These are phyloP conservation scores for Beauveria varroae DNA, from an alignment of 2,329 filamentous ascomycete species.

Conservation along the genomic window DNA sequence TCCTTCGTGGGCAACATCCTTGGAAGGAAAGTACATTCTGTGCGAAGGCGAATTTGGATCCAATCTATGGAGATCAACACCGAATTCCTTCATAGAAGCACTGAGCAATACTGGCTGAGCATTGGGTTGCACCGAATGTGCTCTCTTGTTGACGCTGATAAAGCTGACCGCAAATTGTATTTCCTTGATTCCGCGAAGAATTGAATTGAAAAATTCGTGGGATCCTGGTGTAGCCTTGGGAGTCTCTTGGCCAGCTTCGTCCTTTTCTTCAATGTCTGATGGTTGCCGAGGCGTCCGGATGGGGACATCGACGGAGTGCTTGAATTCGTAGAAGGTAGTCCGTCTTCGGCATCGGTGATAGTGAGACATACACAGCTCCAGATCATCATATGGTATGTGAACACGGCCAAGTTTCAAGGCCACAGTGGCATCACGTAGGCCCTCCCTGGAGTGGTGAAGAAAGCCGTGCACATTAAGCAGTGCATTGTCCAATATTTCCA, in stretches of 20 bases:
- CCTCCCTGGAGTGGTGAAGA: constrained; percentile 76
- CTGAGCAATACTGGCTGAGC: constrained; percentile 73
- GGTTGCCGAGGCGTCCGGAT: constrained; percentile 62
- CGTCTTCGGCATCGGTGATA: constrained; percentile 40
- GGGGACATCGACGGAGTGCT: constrained; percentile 52
- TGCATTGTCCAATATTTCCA: constrained; percentile 81
- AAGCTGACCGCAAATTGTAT: constrained; percentile 93
- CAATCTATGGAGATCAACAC: constrained; percentile 83
- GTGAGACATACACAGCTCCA: constrained; percentile 54
- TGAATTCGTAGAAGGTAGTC: constrained; percentile 24
- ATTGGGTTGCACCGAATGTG: constrained; percentile 59
- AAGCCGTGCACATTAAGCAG: constrained; percentile 88
- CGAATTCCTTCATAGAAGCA: constrained; percentile 91
- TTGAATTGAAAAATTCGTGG: constrained; percentile 83
- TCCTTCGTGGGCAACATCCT: constrained; percentile 91
- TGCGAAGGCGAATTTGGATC: constrained; percentile 91
- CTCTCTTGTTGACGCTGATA: constrained; percentile 74
- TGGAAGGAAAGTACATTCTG: constrained; percentile 93
- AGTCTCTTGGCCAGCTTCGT: constrained; percentile 51
- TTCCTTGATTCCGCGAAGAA: constrained; percentile 88
- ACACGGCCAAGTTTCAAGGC: constrained; percentile 85
- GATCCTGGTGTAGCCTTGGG: constrained; percentile 82
- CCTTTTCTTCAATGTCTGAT: constrained; percentile 57
- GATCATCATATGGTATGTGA: constrained; percentile 84
- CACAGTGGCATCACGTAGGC: constrained; percentile 82